Evolutionary conservation across 805 yeast genomes (phyloP).

Genomic region (Candida sonorensis): DNA sequence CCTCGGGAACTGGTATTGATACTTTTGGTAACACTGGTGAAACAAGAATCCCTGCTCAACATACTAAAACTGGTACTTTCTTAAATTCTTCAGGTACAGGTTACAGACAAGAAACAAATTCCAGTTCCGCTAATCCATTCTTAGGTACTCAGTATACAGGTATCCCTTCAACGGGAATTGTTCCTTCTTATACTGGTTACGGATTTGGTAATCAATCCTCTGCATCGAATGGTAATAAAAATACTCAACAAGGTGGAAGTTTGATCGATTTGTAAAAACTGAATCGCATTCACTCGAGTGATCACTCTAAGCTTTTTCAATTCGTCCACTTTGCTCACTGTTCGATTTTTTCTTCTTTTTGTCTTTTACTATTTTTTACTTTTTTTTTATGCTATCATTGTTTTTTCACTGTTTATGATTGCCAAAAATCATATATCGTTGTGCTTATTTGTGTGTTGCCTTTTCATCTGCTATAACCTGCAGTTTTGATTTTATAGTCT

Average conservation of each 20-base stretch:
- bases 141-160: slow-evolving; percentile 68
- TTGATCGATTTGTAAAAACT: slow-evolving; percentile 24
- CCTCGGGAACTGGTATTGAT: slow-evolving; percentile 87
- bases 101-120: slow-evolving; percentile 41
- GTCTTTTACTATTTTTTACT: neutral
- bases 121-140: slow-evolving; percentile 53
- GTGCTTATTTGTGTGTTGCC: neutral
- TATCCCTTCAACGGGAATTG: slow-evolving; percentile 53
- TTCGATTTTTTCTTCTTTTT: neutral
- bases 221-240: too few relatives aligned
- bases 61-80: slow-evolving; percentile 74
- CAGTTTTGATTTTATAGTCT: neutral
- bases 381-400: neutral
- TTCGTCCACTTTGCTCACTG: neutral
- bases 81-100: slow-evolving; percentile 89
- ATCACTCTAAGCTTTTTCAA: too few relatives aligned
- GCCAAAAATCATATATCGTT: too few relatives aligned
- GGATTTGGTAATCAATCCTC: slow-evolving; percentile 79
- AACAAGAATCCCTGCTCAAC: slow-evolving; percentile 85
- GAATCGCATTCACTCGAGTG: too few relatives aligned
- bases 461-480: neutral
- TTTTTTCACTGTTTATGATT: neutral
- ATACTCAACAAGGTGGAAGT: slow-evolving; percentile 20
- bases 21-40: slow-evolving; percentile 89
- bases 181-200: slow-evolving; percentile 85